Percentiles rank a stretch among this genome's conserved stretches.
Conservation (phyloP, 257 asterid species). For the Solanum chilense region DNA sequence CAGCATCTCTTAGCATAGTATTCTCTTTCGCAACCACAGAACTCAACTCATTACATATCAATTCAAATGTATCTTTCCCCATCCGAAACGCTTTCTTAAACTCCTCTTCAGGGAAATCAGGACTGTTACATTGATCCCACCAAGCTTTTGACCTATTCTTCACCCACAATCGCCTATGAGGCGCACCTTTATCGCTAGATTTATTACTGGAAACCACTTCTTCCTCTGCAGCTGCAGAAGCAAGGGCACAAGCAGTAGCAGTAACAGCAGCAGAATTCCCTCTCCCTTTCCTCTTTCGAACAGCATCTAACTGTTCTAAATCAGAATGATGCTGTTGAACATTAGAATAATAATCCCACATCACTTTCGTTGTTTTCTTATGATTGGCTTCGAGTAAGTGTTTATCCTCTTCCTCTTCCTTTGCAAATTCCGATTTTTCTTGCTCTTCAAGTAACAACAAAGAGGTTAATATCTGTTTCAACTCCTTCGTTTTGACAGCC, state of each 20-base stretch:
- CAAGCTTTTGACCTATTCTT: constrained; percentile 77
- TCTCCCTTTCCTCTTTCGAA: constrained; percentile 35
- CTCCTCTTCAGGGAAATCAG: constrained; percentile 82
- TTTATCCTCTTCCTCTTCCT: constrained; percentile 33
- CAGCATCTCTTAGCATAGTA: constrained; percentile 83
- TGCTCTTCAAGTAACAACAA: constrained; percentile 69
- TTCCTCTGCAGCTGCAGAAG: constrained; percentile 3
- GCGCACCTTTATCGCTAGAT: constrained; percentile 8
- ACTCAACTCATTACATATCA: constrained; percentile 68
- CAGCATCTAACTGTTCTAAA: constrained; percentile 29
- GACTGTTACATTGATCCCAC: constrained; percentile 96
- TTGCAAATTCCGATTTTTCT: constrained; percentile 37
- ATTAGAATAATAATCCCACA: constrained; percentile 53
- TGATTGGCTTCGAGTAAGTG: constrained; percentile 38
- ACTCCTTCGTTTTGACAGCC: constrained; percentile 50
- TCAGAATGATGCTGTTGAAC: constrained; percentile 28
- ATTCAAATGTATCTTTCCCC: constrained; percentile 83
- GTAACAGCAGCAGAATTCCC: constrained; percentile 21
- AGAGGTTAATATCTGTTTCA: constrained; percentile 72
- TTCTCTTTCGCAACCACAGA: constrained; percentile 79
- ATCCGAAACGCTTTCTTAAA: constrained; percentile 77
- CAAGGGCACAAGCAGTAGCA: constrained; percentile 23
- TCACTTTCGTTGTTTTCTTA: constrained; percentile 24
- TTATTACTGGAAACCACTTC: not conserved
- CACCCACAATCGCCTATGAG: constrained; percentile 86